Conservation (phyloP, 495 filamentous ascomycete genomes). For the Tuber magnatum region DNA sequence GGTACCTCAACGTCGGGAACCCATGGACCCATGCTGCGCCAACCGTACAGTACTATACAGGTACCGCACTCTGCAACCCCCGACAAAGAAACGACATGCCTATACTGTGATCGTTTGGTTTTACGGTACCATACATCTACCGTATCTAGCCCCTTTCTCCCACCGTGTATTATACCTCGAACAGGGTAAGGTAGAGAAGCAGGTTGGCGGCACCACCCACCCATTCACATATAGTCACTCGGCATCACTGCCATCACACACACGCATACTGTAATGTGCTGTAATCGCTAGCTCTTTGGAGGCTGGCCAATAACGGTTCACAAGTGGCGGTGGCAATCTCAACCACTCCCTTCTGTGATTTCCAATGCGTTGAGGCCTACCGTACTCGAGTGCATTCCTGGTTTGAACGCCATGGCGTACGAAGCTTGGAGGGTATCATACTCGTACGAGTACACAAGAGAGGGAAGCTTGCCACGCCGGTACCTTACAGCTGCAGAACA, state of each 20-base stretch:
- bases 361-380: not conserved
- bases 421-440: too few species aligned
- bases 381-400: too few species aligned
- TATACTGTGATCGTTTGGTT: too few species aligned
- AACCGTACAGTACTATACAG: too few species aligned
- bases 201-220: not conserved
- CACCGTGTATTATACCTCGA: too few species aligned
- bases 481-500: not conserved
- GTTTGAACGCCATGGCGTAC: not conserved
- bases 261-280: not conserved
- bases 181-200: not conserved
- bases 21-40: too few species aligned
- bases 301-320: not conserved
- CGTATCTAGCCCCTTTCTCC: not conserved
- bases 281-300: not conserved
- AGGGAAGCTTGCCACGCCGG: too few species aligned
- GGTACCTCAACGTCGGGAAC: too few species aligned
- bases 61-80: too few species aligned
- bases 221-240: not conserved
- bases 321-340: not conserved
- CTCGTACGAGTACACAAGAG: not conserved
- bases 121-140: too few species aligned
- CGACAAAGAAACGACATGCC: too few species aligned
- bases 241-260: not conserved
- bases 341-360: not conserved